Percentiles rank a stretch among this genome's conserved stretches.
phyloP scores from a whole-genome alignment of 768 basidiomycete genomes.

The Amanita exitialis region DNA sequence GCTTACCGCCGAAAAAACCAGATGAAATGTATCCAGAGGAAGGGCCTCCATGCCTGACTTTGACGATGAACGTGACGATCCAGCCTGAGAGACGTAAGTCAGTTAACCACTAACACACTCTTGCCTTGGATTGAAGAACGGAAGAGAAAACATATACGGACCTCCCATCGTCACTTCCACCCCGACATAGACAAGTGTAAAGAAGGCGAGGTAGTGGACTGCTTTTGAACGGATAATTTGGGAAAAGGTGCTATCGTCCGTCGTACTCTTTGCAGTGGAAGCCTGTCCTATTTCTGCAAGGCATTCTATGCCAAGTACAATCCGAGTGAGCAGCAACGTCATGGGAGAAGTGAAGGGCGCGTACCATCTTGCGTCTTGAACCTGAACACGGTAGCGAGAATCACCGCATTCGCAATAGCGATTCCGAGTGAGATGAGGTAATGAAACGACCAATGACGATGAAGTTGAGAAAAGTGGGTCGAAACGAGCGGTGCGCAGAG shows the following conservation, averaged over 20 bases:
- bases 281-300: slow-evolving; percentile 42
- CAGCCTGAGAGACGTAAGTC: slow-evolving; percentile 32
- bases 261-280: slow-evolving; percentile 23
- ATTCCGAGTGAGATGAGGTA: slow-evolving; percentile 63
- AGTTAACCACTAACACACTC: not conserved
- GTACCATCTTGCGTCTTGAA: slow-evolving; percentile 61
- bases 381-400: slow-evolving; percentile 53
- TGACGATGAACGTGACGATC: slow-evolving; percentile 53
- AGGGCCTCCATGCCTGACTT: slow-evolving; percentile 25
- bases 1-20: slow-evolving; percentile 44
- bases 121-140: not conserved
- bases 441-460: slow-evolving; percentile 62
- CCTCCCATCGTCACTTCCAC: slow-evolving; percentile 54
- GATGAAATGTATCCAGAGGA: slow-evolving; percentile 44
- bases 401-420: slow-evolving; percentile 42
- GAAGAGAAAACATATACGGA: slow-evolving; percentile 9
- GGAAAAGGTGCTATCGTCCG: slow-evolving; percentile 29
- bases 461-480: slow-evolving; percentile 65
- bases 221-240: slow-evolving; percentile 42
- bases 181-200: slow-evolving; percentile 59
- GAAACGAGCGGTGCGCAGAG: slow-evolving; percentile 64
- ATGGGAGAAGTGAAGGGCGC: not conserved
- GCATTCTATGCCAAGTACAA: slow-evolving; percentile 29
- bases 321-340: not conserved
- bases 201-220: slow-evolving; percentile 56